phyloP scores from a whole-genome alignment of 2,329 filamentous ascomycete species.

The Ophiocordyceps unilateralis region DNA sequence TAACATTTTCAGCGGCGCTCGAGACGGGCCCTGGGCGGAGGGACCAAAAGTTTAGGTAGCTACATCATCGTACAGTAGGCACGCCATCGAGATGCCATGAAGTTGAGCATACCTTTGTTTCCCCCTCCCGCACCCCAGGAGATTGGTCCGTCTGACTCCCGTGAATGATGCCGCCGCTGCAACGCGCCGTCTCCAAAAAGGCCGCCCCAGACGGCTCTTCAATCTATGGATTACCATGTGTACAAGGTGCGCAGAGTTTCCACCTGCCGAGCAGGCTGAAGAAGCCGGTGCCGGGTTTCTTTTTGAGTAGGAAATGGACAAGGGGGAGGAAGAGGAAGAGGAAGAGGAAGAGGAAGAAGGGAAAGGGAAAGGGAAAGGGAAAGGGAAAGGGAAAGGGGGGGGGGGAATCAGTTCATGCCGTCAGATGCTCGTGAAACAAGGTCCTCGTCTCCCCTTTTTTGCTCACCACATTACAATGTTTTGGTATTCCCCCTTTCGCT shows the following conservation, averaged over 20 bases:
- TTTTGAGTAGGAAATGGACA: too few species aligned
- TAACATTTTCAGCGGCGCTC: background rate
- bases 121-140: too few species aligned
- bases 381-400: background rate
- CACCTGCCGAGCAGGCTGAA: background rate
- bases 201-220: too few species aligned
- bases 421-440: background rate
- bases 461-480: too few species aligned
- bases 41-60: constrained; percentile 3
- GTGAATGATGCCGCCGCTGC: background rate
- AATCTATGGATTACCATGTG: too few species aligned
- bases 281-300: too few species aligned
- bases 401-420: background rate
- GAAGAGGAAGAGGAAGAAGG: background rate
- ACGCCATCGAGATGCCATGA: constrained; percentile 1
- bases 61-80: background rate
- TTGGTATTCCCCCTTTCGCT: too few species aligned
- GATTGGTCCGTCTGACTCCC: too few species aligned
- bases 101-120: background rate
- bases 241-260: too few species aligned
- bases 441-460: too few species aligned
- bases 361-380: background rate
- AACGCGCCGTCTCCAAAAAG: too few species aligned
- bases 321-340: background rate
- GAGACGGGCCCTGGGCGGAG: background rate